Conservation (phyloP, 441 rosid species). For the Pelargonium myrrhifolium region DNA sequence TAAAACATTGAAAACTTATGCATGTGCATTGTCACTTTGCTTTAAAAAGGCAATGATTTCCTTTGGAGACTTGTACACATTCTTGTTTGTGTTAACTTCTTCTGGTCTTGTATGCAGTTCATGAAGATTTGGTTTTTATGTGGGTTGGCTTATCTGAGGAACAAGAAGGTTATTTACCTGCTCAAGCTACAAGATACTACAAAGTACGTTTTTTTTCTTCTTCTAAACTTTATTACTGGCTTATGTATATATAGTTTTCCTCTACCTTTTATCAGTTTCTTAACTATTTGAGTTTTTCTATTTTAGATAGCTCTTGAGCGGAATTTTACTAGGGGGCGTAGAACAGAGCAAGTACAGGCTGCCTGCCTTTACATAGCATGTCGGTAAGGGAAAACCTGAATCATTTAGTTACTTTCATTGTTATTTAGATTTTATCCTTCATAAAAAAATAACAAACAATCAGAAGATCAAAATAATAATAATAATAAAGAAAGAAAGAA, state of each 20-base stretch:
- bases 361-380: slow-evolving; percentile 91
- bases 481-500: too few relatives aligned
- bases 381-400: slow-evolving; percentile 44
- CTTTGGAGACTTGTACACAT: neutral
- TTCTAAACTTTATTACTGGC: slow-evolving; percentile 9
- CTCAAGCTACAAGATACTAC: slow-evolving; percentile 48
- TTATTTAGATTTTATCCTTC: neutral
- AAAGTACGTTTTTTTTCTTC: slow-evolving; percentile 45
- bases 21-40: neutral
- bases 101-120: slow-evolving; percentile 39
- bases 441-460: neutral
- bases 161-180: slow-evolving; percentile 37
- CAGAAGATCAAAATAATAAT: too few relatives aligned
- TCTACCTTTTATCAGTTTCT: slow-evolving; percentile 17
- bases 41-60: neutral
- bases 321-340: slow-evolving; percentile 78
- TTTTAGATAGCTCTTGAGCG: slow-evolving; percentile 63
- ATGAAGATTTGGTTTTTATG: slow-evolving; percentile 45
- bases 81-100: slow-evolving; percentile 17
- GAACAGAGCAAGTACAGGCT: slow-evolving; percentile 74
- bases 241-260: slow-evolving; percentile 6
- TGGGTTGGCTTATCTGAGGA: slow-evolving; percentile 62
- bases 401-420: neutral
- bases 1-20: slow-evolving; percentile 1
- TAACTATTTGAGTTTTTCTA: slow-evolving; percentile 7